These are phyloP conservation scores for Ogataea allantospora DNA, from an alignment of 805 yeast genomes.

Conservation along the genomic window DNA sequence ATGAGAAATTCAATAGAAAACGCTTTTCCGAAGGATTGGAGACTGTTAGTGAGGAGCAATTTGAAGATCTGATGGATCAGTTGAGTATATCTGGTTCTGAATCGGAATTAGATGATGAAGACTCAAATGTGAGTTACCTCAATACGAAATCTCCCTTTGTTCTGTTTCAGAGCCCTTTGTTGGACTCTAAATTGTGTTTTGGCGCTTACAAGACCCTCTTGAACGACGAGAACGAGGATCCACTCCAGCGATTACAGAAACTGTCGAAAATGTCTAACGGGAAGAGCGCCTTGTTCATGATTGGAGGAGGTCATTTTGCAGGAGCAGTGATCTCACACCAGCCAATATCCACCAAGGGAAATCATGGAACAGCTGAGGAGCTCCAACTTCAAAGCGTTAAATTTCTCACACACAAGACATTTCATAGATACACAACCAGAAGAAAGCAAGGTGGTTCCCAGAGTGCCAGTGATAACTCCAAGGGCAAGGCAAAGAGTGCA, in stretches of 20 bases:
- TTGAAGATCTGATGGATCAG: conserved; percentile 51
- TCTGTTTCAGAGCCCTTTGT: conserved; percentile 48
- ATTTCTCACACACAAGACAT: conserved; percentile 74
- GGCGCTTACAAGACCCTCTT: conserved; percentile 70
- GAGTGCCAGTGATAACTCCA: conserved; percentile 84
- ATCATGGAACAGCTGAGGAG: conserved; percentile 46
- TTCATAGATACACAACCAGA: conserved; percentile 93
- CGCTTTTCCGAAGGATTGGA: conserved; percentile 45
- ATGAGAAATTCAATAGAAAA: conserved; percentile 47
- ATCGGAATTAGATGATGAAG: conserved; percentile 39
- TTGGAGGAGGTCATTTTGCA: conserved; percentile 98
- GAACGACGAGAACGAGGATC: conserved; percentile 43
- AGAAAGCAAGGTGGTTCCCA: conserved; percentile 98
- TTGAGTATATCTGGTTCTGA: conserved; percentile 61
- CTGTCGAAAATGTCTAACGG: conserved; percentile 24
- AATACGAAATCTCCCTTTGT: conserved; percentile 72
- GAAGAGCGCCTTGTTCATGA: conserved; percentile 81
- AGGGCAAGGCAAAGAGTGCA: conserved; percentile 95
- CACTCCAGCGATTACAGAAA: conserved; percentile 45
- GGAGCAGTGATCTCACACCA: conserved; percentile 86
- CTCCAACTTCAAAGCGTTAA: conserved; percentile 62
- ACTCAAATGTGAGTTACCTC: conserved; percentile 46
- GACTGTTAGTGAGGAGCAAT: conserved; percentile 53
- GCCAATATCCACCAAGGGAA: conserved; percentile 55
- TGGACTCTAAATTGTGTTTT: conserved; percentile 49